Evolutionary conservation across 345 rosid genomes (phyloP), one percentile per base, ranked within the genome.

Genomic region (Sisymbrium altissimum): DNA sequence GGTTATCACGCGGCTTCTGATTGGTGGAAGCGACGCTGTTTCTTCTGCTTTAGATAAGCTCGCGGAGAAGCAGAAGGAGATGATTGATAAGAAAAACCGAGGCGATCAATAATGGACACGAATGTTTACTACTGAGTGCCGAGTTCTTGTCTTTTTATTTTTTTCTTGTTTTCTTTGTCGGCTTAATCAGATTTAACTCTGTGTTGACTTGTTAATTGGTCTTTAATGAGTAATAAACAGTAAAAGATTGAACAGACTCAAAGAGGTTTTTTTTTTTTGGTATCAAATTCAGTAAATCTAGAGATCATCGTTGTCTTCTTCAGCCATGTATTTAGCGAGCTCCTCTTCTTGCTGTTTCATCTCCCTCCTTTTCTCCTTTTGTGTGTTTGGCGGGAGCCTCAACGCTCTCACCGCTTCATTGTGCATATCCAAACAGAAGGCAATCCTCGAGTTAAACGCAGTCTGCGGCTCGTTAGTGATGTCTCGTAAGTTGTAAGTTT

Each of bases 391-490:
- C 3, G 95, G 92, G 70, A 82, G 87, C 43, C 87, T 76, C 72
- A 87, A 78, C 3, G 98, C 96, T 46, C 84, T 78, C 4, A 87
- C 86, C 5, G 96, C 93, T 73, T 87, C 95, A 8, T 92, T 92
- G 48, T 92, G 90, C 93, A 87, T 90, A 80, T 88, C 86, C 45
- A 92, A 88, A 68, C 93, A 92, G 76, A 88, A 90, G 0, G 97
- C 88, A 18, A 90, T 88, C 61, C 96, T 85, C 1, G 92, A 93
- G 84, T 88, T 85, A 48, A 93, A 90, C 21, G 93, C 97, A 1
- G 79, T 66, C 62, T 90, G 98, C 17, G 96, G 97, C 74, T 90
- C 97, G 17, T 83, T 90, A 35, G 93, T 89, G 32, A 93, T 85
- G 71, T 90, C 98, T 23, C 25, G 25, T 23, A 23, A 23, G 25